A percentile compares a stretch with the other conserved stretches of the same genome.
Conservation (phyloP, 306 rosid genomes). For the Sesbania bispinosa region DNA sequence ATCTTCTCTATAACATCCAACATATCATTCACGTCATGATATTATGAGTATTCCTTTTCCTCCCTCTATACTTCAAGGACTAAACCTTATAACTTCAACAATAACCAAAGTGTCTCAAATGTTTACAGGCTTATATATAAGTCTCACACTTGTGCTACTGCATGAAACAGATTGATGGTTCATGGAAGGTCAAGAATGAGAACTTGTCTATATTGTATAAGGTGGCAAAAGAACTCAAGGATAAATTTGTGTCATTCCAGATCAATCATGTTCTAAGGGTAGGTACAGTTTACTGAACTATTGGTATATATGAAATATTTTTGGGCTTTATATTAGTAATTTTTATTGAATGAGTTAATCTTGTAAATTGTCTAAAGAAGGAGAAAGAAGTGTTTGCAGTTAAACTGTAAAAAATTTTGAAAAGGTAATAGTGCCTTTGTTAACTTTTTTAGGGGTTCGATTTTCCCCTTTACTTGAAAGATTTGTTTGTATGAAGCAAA, state of each 20-base stretch:
- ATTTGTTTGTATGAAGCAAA: background rate
- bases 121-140: no score
- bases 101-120: no score
- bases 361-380: background rate
- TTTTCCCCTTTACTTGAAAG: no score
- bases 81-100: no score
- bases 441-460: no score
- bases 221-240: slow-evolving; percentile 70
- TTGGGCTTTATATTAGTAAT: background rate
- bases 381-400: background rate
- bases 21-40: no score
- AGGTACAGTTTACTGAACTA: slow-evolving; percentile 33
- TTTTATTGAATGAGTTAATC: background rate
- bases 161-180: slow-evolving; percentile 74
- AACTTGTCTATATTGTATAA: slow-evolving; percentile 54
- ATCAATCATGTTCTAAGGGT: slow-evolving; percentile 88
- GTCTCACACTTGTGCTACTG: slow-evolving; percentile 22
- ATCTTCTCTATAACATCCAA: no score
- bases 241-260: slow-evolving; percentile 66
- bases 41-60: no score
- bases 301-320: slow-evolving; percentile 8
- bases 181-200: slow-evolving; percentile 71
- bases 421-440: no score
- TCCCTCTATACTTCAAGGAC: no score
- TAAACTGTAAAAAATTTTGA: background rate